A percentile compares a stretch with the other conserved stretches of the same genome.
phyloP scores from a whole-genome alignment of 2,329 filamentous ascomycete species.

The Acephala macrosclerotiorum region DNA sequence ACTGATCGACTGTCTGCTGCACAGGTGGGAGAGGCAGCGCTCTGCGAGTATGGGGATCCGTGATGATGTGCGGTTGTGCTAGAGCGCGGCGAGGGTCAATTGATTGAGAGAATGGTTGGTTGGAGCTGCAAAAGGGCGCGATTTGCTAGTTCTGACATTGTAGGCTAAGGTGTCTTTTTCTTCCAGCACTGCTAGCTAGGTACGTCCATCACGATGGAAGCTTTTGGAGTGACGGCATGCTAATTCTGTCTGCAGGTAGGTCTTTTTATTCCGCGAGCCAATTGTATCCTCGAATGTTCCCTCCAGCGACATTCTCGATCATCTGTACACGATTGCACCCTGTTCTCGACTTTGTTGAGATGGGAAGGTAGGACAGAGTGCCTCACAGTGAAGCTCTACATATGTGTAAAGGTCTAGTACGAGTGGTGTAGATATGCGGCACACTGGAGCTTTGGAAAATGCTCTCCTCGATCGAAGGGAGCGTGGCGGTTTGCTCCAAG shows the following conservation, averaged over 20 bases:
- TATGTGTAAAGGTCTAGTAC: too few relatives aligned
- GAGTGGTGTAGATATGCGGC: too few relatives aligned
- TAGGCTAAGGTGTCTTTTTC: background rate
- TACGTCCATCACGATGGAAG: background rate
- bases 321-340: too few relatives aligned
- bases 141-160: background rate
- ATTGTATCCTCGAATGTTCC: background rate
- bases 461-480: too few relatives aligned
- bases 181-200: background rate
- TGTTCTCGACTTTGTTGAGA: too few relatives aligned
- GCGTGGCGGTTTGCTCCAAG: too few relatives aligned
- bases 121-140: background rate
- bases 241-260: background rate
- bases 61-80: background rate
- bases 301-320: background rate
- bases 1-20: background rate
- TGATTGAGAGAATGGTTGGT: background rate
- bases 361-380: too few relatives aligned
- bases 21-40: background rate
- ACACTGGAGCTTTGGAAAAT: too few relatives aligned
- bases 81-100: background rate
- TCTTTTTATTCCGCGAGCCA: background rate
- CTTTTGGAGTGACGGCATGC: background rate
- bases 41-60: background rate
- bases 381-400: too few relatives aligned